phyloP scores from a whole-genome alignment of 805 yeast species.

The Ogataea wickerhamii region DNA sequence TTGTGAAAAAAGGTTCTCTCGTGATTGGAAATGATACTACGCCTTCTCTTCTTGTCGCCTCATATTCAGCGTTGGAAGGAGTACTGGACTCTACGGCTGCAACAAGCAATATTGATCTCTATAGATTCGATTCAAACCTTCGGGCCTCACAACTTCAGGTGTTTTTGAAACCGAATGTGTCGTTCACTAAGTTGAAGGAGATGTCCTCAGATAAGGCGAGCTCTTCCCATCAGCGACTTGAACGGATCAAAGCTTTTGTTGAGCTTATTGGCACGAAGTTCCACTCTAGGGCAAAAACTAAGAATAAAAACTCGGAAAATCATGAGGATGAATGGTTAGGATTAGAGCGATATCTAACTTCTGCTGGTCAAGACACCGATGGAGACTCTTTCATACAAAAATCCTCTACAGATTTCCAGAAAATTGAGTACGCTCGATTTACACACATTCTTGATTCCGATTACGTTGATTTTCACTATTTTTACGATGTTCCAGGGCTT shows the following conservation, averaged over 20 bases:
- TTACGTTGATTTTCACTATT: slow-evolving; percentile 50
- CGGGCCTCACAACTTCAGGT: slow-evolving; percentile 52
- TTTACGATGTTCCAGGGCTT: slow-evolving; percentile 69
- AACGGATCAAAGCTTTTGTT: slow-evolving; percentile 3
- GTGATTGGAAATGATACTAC: slow-evolving; percentile 80
- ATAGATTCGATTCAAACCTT: slow-evolving; percentile 43
- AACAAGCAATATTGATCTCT: slow-evolving; percentile 50
- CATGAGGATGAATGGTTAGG: slow-evolving; percentile 63
- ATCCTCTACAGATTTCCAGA: slow-evolving; percentile 33
- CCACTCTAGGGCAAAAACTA: slow-evolving; percentile 4
- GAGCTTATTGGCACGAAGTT: slow-evolving; percentile 3
- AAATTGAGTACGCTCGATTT: slow-evolving; percentile 78
- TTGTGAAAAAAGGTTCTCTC: slow-evolving; percentile 62
- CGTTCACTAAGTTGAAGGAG: slow-evolving; percentile 40
- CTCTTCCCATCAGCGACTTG: background rate
- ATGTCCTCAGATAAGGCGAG: slow-evolving; percentile 8
- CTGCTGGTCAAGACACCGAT: slow-evolving; percentile 7
- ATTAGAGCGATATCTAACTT: slow-evolving; percentile 58
- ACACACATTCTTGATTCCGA: slow-evolving; percentile 66
- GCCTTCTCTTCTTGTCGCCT: slow-evolving; percentile 63
- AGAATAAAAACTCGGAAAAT: slow-evolving; percentile 3
- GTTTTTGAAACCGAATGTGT: slow-evolving; percentile 66
- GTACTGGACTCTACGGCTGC: slow-evolving; percentile 51
- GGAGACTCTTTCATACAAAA: slow-evolving; percentile 2
- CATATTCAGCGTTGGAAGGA: slow-evolving; percentile 55